Evolutionary conservation across 257 asterid genomes (phyloP), one percentile per base, ranked within the genome.

Genomic region (Cruciata laevipes): DNA sequence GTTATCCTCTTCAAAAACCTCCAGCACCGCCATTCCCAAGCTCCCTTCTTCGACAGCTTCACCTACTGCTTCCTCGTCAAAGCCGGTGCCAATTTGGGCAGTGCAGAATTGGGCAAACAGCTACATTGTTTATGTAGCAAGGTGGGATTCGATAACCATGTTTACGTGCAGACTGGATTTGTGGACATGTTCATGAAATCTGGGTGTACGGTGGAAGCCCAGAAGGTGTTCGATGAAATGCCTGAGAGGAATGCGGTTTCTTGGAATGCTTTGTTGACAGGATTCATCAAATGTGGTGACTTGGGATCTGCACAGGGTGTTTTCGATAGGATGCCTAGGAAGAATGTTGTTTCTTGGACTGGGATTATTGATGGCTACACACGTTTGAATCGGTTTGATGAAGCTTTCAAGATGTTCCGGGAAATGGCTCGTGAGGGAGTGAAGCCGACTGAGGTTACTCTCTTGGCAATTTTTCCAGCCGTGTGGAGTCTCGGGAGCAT

Each of bases 171-270:
- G 17, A 56, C 61, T 1, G 61, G 61, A 5, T 5, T 56, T 5
- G 61, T 56, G 0, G 61, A 56, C 61, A 20, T 56, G 61, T 21
- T 20, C 30, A 56, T 56, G 61, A 56, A 23, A 23, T 56, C 32
- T 21, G 32, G 33, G 61, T 56, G 61, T 23, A 56, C 61, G 6
- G 61, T 56, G 61, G 61, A 56, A 7, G 61, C 61, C 7, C 6
- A 24, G 61, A 23, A 21, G 61, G 61, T 56, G 61, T 56, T 56
- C 24, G 61, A 56, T 56, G 61, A 56, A 56, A 56, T 56, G 61
- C 61, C 61, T 56, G 61, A 56, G 33, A 56, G 61, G 32, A 56
- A 56, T 3, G 13, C 32, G 13, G 61, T 56, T 20, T 20, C 61
- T 56, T 56, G 61, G 61, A 56, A 56, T 56, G 61, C 61, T 56